Evolutionary conservation across 164 flowering plant genomes (phyloP), one percentile per base, ranked within the genome.

Genomic region (Litsea cubeba): DNA sequence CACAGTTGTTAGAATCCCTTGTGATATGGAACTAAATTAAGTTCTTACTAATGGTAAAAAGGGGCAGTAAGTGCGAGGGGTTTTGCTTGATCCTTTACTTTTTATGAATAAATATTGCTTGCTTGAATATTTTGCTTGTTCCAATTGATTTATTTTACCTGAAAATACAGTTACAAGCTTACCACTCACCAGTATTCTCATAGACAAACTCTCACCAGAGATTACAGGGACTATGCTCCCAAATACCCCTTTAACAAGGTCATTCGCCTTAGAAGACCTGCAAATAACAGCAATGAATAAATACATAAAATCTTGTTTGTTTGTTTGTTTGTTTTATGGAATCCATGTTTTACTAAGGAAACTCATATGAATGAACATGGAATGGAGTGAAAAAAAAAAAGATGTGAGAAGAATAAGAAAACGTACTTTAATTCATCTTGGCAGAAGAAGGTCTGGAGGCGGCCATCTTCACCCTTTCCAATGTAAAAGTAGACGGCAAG

Each of bases 401-500:
- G 8, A 6, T 40, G 2, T 40, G 46, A 40, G 35, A 40, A 40
- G 46, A 40, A 40, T 7, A 40, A 6, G 46, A 40, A 40, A 7
- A 40, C 60, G 90, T 58, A 82, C 98, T 92, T 90, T 46, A 88
- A 78, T 67, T 84, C 79, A 70, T 95, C 99, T 7, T 88, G 75
- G 75, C 98, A 95, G 83, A 95, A 88, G 84, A 78, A 88, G 63
- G 95, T 89, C 50, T 75, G 82, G 75, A 89, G 76, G 26, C 72
- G 77, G 68, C 89, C 91, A 73, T 85, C 85, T 1, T 70, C 35
- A 25, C 84, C 88, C 80, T 87, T 91, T 2, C 82, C 83, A 40
- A 93, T 62, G 76, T 91, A 91, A 82, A 95, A 95, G 70, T 87
- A 93, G 8, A 93, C 86, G 2, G 97, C 91, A 5, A 96, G 91